These are phyloP conservation scores for Cicer judaicum DNA, from an alignment of 306 rosid species.

Conservation along the genomic window DNA sequence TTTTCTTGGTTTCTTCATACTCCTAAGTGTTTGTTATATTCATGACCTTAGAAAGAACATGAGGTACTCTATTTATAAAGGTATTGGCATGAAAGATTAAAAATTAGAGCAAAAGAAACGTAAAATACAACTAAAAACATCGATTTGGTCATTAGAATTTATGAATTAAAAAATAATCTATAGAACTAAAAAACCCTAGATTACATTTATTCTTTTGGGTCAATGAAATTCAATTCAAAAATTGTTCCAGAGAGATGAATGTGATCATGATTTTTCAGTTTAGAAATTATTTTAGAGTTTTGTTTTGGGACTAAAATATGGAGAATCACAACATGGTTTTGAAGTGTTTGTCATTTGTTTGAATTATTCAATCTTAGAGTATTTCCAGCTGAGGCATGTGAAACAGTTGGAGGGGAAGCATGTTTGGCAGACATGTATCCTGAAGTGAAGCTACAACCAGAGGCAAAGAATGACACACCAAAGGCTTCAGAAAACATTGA, in stretches of 20 bases:
- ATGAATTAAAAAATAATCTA: not conserved
- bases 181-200: not conserved
- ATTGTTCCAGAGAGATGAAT: not conserved
- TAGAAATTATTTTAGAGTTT: not conserved
- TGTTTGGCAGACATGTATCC: slow-evolving; percentile 64
- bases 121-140: not conserved
- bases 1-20: not conserved
- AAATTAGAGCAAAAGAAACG: not conserved
- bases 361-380: slow-evolving; percentile 44
- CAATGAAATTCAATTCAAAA: not conserved
- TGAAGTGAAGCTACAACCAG: slow-evolving; percentile 59
- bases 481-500: slow-evolving; percentile 53
- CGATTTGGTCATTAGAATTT: not conserved
- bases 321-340: not conserved
- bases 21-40: not conserved
- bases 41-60: not conserved
- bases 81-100: not conserved
- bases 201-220: not conserved
- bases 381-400: slow-evolving; percentile 81
- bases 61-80: not conserved
- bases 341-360: not conserved
- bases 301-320: not conserved
- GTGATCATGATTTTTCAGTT: not conserved
- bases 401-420: slow-evolving; percentile 75
- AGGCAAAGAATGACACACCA: slow-evolving; percentile 30